Percentiles rank a stretch among this genome's conserved stretches.
phyloP scores from a whole-genome alignment of 192 early-diverging fungal species.

The Mortierella claussenii region DNA sequence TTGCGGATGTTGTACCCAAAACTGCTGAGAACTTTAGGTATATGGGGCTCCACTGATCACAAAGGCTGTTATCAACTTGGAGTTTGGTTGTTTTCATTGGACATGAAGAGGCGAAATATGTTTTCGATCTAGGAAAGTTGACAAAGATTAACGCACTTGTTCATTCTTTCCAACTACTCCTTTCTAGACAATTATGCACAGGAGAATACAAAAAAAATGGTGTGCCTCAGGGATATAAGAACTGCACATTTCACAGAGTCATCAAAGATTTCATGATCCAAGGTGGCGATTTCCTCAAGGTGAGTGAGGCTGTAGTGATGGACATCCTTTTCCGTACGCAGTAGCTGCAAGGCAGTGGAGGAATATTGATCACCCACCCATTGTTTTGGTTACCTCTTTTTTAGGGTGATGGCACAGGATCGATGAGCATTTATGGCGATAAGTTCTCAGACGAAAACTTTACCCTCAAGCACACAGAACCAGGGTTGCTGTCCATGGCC shows the following conservation, averaged over 20 bases:
- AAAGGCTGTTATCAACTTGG: too few species aligned
- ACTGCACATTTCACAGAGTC: slow-evolving; percentile 85
- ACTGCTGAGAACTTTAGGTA: slow-evolving; percentile 87
- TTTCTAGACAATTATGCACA: slow-evolving; percentile 84
- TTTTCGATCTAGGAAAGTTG: too few species aligned
- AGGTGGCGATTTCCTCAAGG: slow-evolving; percentile 92
- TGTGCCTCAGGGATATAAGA: slow-evolving; percentile 88
- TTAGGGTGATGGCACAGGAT: slow-evolving; percentile 88
- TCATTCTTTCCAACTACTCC: too few species aligned
- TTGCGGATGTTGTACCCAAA: slow-evolving; percentile 75
- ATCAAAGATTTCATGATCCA: slow-evolving; percentile 96
- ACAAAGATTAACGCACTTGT: too few species aligned
- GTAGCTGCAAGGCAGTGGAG: too few species aligned
- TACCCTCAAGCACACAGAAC: slow-evolving; percentile 81
- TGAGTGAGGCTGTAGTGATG: slow-evolving; percentile 24
- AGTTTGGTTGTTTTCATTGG: not conserved
- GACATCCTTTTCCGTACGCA: too few species aligned
- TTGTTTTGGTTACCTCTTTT: too few species aligned
- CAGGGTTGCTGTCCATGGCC: slow-evolving; percentile 91
- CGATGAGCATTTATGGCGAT: slow-evolving; percentile 86
- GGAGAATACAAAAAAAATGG: slow-evolving; percentile 88
- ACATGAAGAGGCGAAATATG: too few species aligned
- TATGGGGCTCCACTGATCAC: too few species aligned
- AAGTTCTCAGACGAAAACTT: slow-evolving; percentile 89
- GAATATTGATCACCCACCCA: too few species aligned